Base-by-base conservation (phyloP, 192 early-diverging fungal species). In the Podila epigama region DNA sequence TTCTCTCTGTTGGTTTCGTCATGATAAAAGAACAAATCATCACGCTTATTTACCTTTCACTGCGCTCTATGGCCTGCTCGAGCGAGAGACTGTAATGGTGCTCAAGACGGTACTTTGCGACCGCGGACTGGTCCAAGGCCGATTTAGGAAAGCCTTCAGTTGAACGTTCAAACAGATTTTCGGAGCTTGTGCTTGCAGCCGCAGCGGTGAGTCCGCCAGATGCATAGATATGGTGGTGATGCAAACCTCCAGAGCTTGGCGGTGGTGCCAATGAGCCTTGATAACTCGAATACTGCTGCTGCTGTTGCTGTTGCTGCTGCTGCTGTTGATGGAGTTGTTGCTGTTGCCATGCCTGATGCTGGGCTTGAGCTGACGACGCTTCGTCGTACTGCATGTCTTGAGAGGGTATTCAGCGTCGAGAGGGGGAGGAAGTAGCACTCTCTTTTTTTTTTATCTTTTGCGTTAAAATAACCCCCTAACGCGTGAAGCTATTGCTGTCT, bases 51-150 rank as follows among this genome's bases (percentile, higher is more conserved):
- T 79, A 86, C 89, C 92, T 86, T 65, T 91, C 85, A 60, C 89
- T 92, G 59, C 91, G 80, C 60, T 98, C 97, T 61, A 91, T 91
- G 60, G 94, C 96, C 71, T 98, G 96, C 9, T 90, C 87, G 54
- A 99, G 88, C 31, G 93, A 84, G 25, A 88, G 86, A 70, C 93
- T 95, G 85, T 98, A 99, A 60, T 95, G 96, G 82, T 95, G 88
- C 67, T 98, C 93, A 32, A 99, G 85, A 60, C 92, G 93, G 44
- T 93, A 88, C 81, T 96, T 98, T 44, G 95, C 96, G 12, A 92
- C 91, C 0, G 93, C 88, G 5, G 96, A 92, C 70, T 93, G 86
- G 41, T 99, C 98, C 10, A 97, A 61, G 0, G 93, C 92, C 41
- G 88, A 83, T 53, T 91, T 88, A 32, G 97, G 83, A 41, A 93